Conservation (phyloP, 768 basidiomycete species). For the Boletus rubroflammeus region DNA sequence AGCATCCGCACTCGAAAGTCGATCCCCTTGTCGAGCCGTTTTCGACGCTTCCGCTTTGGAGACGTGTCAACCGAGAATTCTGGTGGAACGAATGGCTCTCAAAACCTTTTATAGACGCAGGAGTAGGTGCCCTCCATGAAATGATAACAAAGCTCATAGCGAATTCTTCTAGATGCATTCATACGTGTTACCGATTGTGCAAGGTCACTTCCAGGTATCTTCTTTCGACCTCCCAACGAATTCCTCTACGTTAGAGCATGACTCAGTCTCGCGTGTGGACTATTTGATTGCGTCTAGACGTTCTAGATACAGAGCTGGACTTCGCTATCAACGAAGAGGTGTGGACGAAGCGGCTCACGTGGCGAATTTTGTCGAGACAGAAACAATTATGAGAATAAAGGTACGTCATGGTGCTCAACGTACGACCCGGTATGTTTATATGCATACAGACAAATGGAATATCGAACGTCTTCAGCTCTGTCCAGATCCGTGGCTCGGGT, state of each 20-base stretch:
- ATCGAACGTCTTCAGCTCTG: constrained; percentile 79
- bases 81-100: constrained; percentile 96
- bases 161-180: constrained; percentile 57
- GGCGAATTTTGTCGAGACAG: constrained; percentile 95
- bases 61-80: constrained; percentile 83
- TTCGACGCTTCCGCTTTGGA: constrained; percentile 82
- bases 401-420: constrained; percentile 37
- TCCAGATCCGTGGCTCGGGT: constrained; percentile 93
- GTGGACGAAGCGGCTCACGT: constrained; percentile 91
- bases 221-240: constrained; percentile 57
- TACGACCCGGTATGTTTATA: background rate
- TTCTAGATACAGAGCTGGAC: constrained; percentile 84
- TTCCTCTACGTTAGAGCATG: constrained; percentile 35
- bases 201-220: constrained; percentile 83
- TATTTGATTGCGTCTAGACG: constrained; percentile 84
- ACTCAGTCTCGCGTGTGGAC: constrained; percentile 48
- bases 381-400: constrained; percentile 81
- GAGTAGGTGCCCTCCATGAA: constrained; percentile 46
- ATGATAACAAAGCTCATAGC: background rate
- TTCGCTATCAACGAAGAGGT: constrained; percentile 92
- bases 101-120: constrained; percentile 82
- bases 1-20: constrained; percentile 35
- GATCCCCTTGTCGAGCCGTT: constrained; percentile 68
- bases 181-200: constrained; percentile 88
- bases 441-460: constrained; percentile 62